A percentile compares a stretch with the other conserved stretches of the same genome.
These are phyloP conservation scores for Furcasterigmium sp. DNA, from an alignment of 2,329 filamentous ascomycete genomes.

Conservation along the genomic window DNA sequence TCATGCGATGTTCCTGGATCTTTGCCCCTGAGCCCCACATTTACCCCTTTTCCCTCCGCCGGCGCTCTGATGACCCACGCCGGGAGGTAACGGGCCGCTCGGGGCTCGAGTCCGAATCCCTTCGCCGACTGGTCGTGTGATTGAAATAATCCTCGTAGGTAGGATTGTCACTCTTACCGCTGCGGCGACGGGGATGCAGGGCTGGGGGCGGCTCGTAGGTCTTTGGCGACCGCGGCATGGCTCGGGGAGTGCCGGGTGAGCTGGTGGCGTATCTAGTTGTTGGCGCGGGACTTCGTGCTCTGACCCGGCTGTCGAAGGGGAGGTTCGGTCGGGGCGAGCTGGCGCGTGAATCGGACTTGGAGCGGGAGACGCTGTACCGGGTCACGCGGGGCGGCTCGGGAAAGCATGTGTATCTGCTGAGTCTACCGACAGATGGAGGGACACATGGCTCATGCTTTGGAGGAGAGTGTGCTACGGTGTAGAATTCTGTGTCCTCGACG, in stretches of 20 bases:
- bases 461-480: too few relatives aligned
- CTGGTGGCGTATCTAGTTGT: neutral
- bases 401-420: neutral
- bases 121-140: neutral
- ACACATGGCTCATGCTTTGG: too few relatives aligned
- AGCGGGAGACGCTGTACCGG: neutral
- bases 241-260: neutral
- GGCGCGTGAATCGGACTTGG: neutral
- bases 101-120: neutral
- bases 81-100: neutral
- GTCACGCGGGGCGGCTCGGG: neutral
- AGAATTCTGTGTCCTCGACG: constrained; percentile 11
- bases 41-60: too few relatives aligned
- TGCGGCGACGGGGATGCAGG: neutral
- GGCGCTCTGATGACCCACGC: too few relatives aligned
- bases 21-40: too few relatives aligned
- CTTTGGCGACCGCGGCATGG: neutral
- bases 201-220: neutral
- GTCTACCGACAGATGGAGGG: too few relatives aligned
- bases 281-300: neutral
- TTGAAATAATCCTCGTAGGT: neutral
- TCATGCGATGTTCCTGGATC: too few relatives aligned
- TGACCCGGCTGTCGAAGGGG: neutral
- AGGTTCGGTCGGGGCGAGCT: neutral
- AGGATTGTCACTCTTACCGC: neutral